phyloP scores from a whole-genome alignment of 495 filamentous ascomycete genomes.

The Podospora pseudopauciseta region DNA sequence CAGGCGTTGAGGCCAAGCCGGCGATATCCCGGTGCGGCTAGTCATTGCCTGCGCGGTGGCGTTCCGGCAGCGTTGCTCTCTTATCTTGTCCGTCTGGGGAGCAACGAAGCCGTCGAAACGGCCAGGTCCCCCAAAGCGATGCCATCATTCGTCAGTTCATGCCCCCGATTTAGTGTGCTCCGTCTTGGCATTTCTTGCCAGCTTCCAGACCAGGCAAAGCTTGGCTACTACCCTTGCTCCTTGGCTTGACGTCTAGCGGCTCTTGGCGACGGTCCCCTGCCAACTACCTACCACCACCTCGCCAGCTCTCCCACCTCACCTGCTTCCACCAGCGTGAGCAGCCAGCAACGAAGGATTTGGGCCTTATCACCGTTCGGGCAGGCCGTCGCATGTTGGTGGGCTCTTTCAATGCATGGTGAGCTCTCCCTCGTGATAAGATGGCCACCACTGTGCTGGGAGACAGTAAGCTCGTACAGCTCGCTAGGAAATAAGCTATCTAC shows the following conservation, averaged over 20 bases:
- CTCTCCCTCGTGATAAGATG: neutral
- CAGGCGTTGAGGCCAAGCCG: slow-evolving; percentile 23
- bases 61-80: slow-evolving; percentile 10
- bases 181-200: slow-evolving; percentile 19
- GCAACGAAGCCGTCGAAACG: slow-evolving; percentile 11
- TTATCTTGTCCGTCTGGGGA: slow-evolving; percentile 19
- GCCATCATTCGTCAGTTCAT: slow-evolving; percentile 15
- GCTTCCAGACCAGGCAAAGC: slow-evolving; percentile 24
- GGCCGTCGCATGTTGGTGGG: slow-evolving; percentile 3
- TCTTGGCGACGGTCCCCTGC: neutral
- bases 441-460: neutral
- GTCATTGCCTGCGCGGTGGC: slow-evolving; percentile 17
- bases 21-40: slow-evolving; percentile 29
- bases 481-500: too few relatives aligned
- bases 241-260: slow-evolving; percentile 8
- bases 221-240: slow-evolving; percentile 4
- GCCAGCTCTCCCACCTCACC: neutral
- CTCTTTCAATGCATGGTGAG: neutral
- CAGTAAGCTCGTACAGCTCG: neutral
- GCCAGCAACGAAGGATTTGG: slow-evolving; percentile 5
- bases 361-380: slow-evolving; percentile 3
- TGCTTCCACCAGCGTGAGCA: neutral
- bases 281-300: neutral
- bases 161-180: slow-evolving; percentile 2
- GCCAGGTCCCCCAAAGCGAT: slow-evolving; percentile 1